Percentiles rank a stretch among this genome's conserved stretches.
phyloP scores from a whole-genome alignment of 352 stramenopile genomes.

The Phytophthora fragariae region DNA sequence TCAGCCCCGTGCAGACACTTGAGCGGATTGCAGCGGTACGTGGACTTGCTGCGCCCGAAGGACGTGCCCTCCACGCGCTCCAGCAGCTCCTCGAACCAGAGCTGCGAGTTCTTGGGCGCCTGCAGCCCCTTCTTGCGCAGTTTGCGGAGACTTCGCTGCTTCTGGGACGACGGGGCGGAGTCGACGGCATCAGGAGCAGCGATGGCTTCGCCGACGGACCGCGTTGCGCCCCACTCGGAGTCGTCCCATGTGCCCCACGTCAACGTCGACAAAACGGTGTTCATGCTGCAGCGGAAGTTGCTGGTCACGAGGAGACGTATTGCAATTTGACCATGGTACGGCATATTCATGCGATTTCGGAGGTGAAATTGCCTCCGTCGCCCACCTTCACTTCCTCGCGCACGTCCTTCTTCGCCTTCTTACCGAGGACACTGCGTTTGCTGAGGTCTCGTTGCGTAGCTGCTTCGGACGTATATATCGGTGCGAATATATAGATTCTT shows the following conservation, averaged over 20 bases:
- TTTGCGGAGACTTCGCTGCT: conserved; percentile 57
- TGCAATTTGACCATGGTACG: background rate
- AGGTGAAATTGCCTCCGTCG: background rate
- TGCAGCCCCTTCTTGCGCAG: conserved; percentile 55
- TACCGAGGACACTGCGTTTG: background rate
- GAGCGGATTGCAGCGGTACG: conserved; percentile 74
- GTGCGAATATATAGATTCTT: background rate
- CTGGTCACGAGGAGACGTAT: background rate
- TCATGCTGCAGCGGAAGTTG: conserved; percentile 48
- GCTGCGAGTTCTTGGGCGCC: conserved; percentile 55
- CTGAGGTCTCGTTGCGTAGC: background rate
- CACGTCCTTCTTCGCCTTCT: background rate
- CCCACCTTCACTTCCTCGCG: background rate
- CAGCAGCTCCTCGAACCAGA: conserved; percentile 83
- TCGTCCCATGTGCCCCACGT: conserved; percentile 85
- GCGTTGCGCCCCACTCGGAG: conserved; percentile 26
- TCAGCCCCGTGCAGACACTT: conserved; percentile 42
- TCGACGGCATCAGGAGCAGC: background rate
- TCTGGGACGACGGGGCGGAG: background rate
- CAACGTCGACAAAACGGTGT: conserved; percentile 68
- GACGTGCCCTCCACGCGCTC: conserved; percentile 53
- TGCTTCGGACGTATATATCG: background rate
- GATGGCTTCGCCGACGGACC: background rate
- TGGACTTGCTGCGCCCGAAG: conserved; percentile 42
- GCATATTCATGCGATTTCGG: conserved; percentile 3